Conservation (phyloP, 768 basidiomycete genomes). For the Hypholoma sublateritium region DNA sequence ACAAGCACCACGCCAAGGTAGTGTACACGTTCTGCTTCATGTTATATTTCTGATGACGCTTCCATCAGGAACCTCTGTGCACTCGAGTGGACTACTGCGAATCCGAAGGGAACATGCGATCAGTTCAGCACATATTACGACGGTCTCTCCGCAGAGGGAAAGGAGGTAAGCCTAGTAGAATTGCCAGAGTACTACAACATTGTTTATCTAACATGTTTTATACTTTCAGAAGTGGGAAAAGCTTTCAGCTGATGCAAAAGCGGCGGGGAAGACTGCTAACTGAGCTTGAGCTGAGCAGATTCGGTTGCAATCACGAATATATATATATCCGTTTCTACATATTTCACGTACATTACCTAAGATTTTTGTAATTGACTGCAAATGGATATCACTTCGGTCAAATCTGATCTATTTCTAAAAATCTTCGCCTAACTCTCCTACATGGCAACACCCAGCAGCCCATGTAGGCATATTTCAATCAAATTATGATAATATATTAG, state of each 20-base stretch:
- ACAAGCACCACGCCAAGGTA: conserved; percentile 1
- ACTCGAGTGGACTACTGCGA: neutral
- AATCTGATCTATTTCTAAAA: neutral
- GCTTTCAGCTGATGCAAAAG: conserved; percentile 1
- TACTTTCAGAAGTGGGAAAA: conserved; percentile 4
- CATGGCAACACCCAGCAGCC: neutral
- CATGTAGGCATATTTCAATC: conserved; percentile 1
- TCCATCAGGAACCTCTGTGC: conserved; percentile 5
- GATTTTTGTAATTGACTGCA: neutral
- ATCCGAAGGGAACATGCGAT: conserved; percentile 10
- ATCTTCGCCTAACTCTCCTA: neutral
- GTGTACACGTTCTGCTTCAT: neutral
- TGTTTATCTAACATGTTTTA: too few species aligned
- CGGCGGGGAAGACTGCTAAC: neutral
- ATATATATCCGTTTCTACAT: conserved; percentile 1
- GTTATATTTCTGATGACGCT: neutral
- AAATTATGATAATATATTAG: neutral
- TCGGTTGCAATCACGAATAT: neutral
- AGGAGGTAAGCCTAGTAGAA: conserved; percentile 9
- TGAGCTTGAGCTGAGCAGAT: neutral
- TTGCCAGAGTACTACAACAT: neutral
- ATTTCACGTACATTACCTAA: conserved; percentile 2
- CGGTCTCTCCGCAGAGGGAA: conserved; percentile 6
- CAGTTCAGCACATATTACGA: conserved; percentile 11
- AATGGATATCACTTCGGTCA: neutral